Percentiles rank a stretch among this genome's conserved stretches.
phyloP scores from a whole-genome alignment of 768 basidiomycete genomes.

The Russula sp. region DNA sequence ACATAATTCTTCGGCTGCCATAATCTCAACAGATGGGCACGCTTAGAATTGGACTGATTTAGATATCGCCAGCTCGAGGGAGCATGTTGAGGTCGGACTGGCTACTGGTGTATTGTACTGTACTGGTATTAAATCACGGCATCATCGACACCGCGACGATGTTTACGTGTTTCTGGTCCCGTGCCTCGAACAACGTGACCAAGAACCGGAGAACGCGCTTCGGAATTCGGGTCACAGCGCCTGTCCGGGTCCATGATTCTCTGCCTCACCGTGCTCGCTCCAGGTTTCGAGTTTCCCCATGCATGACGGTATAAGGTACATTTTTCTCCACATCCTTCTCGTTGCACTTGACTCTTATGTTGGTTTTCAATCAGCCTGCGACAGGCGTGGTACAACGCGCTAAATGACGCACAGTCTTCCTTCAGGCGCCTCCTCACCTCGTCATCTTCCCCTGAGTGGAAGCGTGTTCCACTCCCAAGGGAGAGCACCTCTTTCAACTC shows the following conservation, averaged over 20 bases:
- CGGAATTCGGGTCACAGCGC: not conserved
- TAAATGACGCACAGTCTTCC: slow-evolving; percentile 66
- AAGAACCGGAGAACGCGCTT: slow-evolving; percentile 9
- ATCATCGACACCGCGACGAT: not conserved
- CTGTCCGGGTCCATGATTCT: not conserved
- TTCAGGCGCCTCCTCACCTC: slow-evolving; percentile 77
- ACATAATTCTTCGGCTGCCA: slow-evolving; percentile 27
- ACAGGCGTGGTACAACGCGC: slow-evolving; percentile 74
- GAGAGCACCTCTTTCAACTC: slow-evolving; percentile 37
- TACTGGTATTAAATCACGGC: no score
- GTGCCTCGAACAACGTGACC: slow-evolving; percentile 14
- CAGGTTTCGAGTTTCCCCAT: not conserved
- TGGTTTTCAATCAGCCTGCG: slow-evolving; percentile 49
- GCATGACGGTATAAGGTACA: slow-evolving; percentile 51
- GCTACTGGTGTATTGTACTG: no score
- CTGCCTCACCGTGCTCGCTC: not conserved
- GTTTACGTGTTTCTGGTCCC: slow-evolving; percentile 14
- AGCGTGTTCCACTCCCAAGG: slow-evolving; percentile 52
- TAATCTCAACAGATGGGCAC: not conserved
- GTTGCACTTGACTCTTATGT: not conserved
- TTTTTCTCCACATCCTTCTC: slow-evolving; percentile 27
- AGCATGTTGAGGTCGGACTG: not conserved
- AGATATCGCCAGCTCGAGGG: not conserved
- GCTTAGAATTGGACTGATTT: not conserved
- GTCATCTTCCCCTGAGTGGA: slow-evolving; percentile 70